Percentiles rank a stretch among this genome's conserved stretches.
phyloP scores from a whole-genome alignment of 2,329 filamentous ascomycete genomes.

The Cercospora nicotianae region DNA sequence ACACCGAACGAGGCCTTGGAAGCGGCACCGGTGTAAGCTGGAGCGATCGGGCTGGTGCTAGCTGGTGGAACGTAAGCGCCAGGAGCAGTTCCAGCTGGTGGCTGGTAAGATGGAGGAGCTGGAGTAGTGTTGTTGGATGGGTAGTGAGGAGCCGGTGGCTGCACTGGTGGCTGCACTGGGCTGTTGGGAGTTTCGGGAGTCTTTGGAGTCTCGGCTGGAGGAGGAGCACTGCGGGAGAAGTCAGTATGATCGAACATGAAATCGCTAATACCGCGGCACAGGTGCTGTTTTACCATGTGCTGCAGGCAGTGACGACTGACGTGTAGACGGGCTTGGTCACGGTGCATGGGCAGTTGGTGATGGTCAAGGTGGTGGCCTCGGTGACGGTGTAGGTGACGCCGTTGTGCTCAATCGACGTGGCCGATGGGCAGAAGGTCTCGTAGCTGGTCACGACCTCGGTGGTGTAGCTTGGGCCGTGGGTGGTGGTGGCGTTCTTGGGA shows the following conservation, averaged over 20 bases:
- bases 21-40: slow-evolving; percentile 27
- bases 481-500: slow-evolving; percentile 14
- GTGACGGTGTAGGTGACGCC: slow-evolving; percentile 28
- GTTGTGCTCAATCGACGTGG: slow-evolving; percentile 26
- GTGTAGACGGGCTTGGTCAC: slow-evolving; percentile 29
- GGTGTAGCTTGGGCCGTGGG: slow-evolving; percentile 16
- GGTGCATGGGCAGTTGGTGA: slow-evolving; percentile 30
- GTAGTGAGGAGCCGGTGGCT: slow-evolving; percentile 16
- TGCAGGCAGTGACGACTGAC: slow-evolving; percentile 27
- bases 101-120: slow-evolving; percentile 1
- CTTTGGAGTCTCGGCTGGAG: slow-evolving; percentile 8
- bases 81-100: slow-evolving; percentile 14
- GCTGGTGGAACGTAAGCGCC: slow-evolving; percentile 17
- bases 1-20: slow-evolving; percentile 28
- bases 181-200: slow-evolving; percentile 11
- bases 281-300: slow-evolving; percentile 27
- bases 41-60: slow-evolving; percentile 18
- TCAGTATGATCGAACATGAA: neutral
- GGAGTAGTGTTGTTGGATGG: slow-evolving; percentile 18
- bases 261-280: slow-evolving; percentile 1
- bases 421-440: slow-evolving; percentile 27
- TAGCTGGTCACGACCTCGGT: slow-evolving; percentile 28
- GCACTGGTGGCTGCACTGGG: slow-evolving; percentile 7
- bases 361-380: slow-evolving; percentile 29
- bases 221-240: neutral